These are phyloP conservation scores for Arthroderma uncinatum DNA, from an alignment of 2,329 filamentous ascomycete species.

Conservation along the genomic window DNA sequence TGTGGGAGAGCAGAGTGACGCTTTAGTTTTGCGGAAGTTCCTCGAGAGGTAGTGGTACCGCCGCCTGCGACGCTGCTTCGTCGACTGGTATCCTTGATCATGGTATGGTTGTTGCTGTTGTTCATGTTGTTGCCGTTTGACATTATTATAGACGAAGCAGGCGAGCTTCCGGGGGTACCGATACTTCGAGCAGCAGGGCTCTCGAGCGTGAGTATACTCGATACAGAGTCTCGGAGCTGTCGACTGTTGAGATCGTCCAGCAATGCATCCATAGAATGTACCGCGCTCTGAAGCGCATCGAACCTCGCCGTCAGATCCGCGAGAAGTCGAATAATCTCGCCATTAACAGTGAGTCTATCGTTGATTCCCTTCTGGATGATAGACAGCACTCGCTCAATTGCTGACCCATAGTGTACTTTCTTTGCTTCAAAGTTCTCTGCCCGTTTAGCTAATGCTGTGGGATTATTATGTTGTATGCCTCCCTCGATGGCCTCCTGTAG, in stretches of 20 bases:
- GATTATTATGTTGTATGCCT: constrained; percentile 61
- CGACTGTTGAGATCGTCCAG: constrained; percentile 65
- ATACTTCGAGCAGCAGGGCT: constrained; percentile 58
- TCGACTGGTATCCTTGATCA: constrained; percentile 33
- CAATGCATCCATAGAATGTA: constrained; percentile 61
- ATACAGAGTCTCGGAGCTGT: constrained; percentile 82
- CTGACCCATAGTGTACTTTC: constrained; percentile 84
- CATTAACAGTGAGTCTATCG: constrained; percentile 91
- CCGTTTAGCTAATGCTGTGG: constrained; percentile 61
- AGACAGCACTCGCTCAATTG: constrained; percentile 78
- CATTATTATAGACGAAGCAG: constrained; percentile 54
- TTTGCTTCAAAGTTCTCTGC: constrained; percentile 92
- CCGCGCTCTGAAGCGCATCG: constrained; percentile 62
- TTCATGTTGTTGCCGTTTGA: constrained; percentile 40
- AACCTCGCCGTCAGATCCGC: constrained; percentile 77
- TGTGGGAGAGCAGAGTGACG: constrained; percentile 41
- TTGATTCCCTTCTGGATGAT: constrained; percentile 95
- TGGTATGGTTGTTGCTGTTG: constrained; percentile 7
- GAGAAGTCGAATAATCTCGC: constrained; percentile 79
- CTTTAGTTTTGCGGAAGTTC: constrained; percentile 30
- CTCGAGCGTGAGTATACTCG: constrained; percentile 79
- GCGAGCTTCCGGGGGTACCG: constrained; percentile 62
- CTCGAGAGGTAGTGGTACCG: constrained; percentile 30
- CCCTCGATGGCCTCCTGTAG: constrained; percentile 68
- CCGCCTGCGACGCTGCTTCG: constrained; percentile 32